phyloP scores from a whole-genome alignment of 345 rosid species.

The Angophora floribunda region DNA sequence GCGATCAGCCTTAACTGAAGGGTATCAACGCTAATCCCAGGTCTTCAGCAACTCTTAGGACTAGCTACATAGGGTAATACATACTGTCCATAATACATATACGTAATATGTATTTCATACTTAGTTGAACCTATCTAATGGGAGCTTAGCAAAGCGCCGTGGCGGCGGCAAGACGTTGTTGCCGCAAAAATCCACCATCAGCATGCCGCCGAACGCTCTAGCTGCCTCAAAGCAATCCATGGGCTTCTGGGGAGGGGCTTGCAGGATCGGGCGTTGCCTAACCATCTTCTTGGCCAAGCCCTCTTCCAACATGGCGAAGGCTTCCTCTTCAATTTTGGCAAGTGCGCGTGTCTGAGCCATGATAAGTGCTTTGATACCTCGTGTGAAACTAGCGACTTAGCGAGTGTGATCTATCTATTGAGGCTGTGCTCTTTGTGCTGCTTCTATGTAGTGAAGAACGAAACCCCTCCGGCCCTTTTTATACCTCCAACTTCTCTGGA shows the following conservation, averaged over 20 bases:
- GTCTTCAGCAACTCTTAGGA: not conserved
- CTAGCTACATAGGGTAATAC: not conserved
- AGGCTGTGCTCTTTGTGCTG: not conserved
- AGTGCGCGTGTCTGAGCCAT: not conserved
- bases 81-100: not conserved
- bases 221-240: not conserved
- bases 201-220: not conserved
- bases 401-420: not conserved
- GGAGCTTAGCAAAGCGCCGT: not conserved
- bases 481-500: not conserved
- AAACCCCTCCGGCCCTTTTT: not conserved
- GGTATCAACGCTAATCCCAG: not conserved
- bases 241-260: not conserved
- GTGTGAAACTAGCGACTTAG: not conserved
- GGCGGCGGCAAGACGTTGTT: rapidly evolving
- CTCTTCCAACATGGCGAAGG: not conserved
- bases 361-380: not conserved
- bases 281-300: not conserved
- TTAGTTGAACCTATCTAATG: not conserved
- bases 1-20: not conserved
- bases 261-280: not conserved
- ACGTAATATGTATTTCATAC: not conserved
- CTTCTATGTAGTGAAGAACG: not conserved
- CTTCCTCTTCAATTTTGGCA: not conserved
- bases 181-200: not conserved